Base-by-base conservation (phyloP, 2,329 filamentous ascomycete genomes). In the Aspergillus costaricaensis region DNA sequence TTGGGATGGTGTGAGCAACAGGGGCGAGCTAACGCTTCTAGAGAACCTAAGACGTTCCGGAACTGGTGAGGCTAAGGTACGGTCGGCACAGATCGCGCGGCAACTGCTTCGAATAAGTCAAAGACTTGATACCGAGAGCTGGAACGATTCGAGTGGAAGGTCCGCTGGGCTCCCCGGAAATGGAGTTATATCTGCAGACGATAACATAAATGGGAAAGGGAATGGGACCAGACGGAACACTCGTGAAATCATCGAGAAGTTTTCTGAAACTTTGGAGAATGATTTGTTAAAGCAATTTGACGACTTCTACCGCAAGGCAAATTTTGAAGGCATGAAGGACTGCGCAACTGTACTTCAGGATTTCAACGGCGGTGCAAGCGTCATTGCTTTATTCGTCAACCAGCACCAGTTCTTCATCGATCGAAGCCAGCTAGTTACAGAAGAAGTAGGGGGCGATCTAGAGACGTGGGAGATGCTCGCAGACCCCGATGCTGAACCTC, bases 321-420 rank as follows among this genome's bases (percentile, higher is more conserved):
- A 98, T 77, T 97, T 96, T 72, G 92, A 97, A 67, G 93, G 96
- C 70, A 99, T 99, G 96, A 89, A 91, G 79, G 95, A 98, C 74
- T 99, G 95, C 74, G 91, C 96, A 57, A 91, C 91, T 70, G 95
- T 97, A 44, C 82, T 99, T 63, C 86, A 95, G 73, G 95, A 98
- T 77, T 99, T 99, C 82, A 96, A 94, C 75, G 92, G 95, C 55
- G 95, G 95, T 55, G 88, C 92, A 59, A 98, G 93, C 74, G 95
- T 98, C 61, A 96, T 97, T 76, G 94, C 91, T 14, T 84, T 94
- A 10, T 99, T 98, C 76, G 94, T 99, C 72, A 99, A 99, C 73
- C 95, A 99, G 76, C 96, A 99, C 78, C 92, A 96, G 72, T 99
- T 99, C 83, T 99, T 99, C 79, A 97, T 99, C 72, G 95, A 98